Percentiles rank a stretch among this genome's conserved stretches.
Evolutionary conservation across 83 land plant genomes (phyloP).

Genomic region (Picea abies): DNA sequence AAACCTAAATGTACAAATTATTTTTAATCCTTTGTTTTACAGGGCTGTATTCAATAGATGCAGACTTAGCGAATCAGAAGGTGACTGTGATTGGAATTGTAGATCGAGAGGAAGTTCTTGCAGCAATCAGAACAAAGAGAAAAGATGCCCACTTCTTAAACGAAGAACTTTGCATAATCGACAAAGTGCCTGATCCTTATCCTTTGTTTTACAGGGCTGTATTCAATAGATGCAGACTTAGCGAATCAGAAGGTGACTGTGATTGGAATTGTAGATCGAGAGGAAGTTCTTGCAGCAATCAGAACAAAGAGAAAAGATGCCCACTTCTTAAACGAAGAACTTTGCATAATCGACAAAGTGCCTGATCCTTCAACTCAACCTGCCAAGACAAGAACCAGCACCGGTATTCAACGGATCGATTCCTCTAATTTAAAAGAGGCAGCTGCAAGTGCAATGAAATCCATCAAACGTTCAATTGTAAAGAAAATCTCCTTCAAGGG

Average conservation of each 20-base stretch:
- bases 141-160: neutral
- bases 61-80: neutral
- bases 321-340: neutral
- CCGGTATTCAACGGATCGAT: no score
- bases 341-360: no score
- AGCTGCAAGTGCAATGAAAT: no score
- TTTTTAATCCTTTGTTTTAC: neutral
- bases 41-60: neutral
- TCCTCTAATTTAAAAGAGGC: no score
- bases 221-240: neutral
- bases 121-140: neutral
- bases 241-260: conserved; percentile 5
- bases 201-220: neutral
- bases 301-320: neutral
- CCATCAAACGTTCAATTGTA: no score
- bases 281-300: neutral
- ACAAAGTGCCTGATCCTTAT: no score
- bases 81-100: conserved; percentile 4
- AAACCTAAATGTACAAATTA: no score
- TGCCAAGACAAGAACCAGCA: no score
- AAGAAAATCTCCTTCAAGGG: no score
- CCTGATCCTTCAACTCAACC: no score
- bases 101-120: neutral
- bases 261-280: neutral
- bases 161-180: neutral